Percentiles rank a stretch among this genome's conserved stretches.
phyloP scores from a whole-genome alignment of 208 protist species.

The Trypanosoma vivax region DNA sequence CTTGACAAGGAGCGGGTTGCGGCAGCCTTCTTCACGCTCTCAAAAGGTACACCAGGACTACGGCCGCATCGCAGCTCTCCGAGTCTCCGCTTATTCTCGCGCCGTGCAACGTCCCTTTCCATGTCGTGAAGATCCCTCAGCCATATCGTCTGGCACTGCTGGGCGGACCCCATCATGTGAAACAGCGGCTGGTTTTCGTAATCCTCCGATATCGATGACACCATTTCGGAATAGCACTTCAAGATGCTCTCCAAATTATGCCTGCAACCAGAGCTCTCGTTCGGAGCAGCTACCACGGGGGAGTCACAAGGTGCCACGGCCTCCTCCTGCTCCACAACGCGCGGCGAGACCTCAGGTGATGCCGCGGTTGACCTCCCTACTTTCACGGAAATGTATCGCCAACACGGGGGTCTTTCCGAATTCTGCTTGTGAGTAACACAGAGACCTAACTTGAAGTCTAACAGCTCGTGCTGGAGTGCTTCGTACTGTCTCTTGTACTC shows the following conservation, averaged over 20 bases:
- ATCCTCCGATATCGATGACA: conserved; percentile 58
- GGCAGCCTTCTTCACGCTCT: conserved; percentile 7
- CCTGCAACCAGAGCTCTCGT: not conserved
- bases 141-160: not conserved
- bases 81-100: conserved; percentile 60
- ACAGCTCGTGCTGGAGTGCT: conserved; percentile 65
- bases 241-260: conserved; percentile 27
- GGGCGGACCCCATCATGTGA: conserved; percentile 13
- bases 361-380: conserved; percentile 9
- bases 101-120: conserved; percentile 35
- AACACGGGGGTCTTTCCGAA: conserved; percentile 49
- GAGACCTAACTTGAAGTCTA: conserved; percentile 82
- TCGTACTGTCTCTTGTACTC: conserved; percentile 81
- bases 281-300: not conserved
- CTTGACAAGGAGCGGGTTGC: conserved; percentile 16
- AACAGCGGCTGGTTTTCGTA: conserved; percentile 42
- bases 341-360: not conserved
- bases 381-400: conserved; percentile 76
- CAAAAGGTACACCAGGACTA: not conserved
- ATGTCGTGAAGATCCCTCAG: conserved; percentile 48
- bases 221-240: conserved; percentile 36
- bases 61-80: conserved; percentile 28
- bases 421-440: conserved; percentile 58
- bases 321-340: not conserved
- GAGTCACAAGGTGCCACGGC: not conserved